Evolutionary conservation across 1,284 basidiomycete species (phyloP), one percentile per base, ranked within the genome.

Genomic region (Trametes sp.): DNA sequence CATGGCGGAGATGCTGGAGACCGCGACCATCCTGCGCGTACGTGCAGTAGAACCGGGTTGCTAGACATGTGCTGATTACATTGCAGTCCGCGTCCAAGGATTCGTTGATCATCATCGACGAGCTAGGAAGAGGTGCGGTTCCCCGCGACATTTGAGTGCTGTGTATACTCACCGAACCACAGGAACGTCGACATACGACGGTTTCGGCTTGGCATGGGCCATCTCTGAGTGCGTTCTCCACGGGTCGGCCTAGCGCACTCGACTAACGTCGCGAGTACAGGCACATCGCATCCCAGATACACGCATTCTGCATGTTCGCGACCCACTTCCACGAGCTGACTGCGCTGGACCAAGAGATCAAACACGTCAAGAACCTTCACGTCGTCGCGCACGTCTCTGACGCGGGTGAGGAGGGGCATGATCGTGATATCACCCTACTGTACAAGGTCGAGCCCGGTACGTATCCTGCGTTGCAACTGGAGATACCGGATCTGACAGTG

Each of bases 1-100:
- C 75, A 99, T 99, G 97, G 96, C 96, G 3, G 98, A 99, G 79
- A 99, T 99, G 98, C 83, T 97, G 13, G 95, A 97, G 77, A 99
- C 96, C 0, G 96, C 98, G 0, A 96, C 95, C 0, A 99, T 99
- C 71, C 84, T 99, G 50, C 87, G 93, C 72, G 94, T 95, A 57
- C 35, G 87, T 77, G 19, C 14, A 10, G 13, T 16, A 23, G 31
- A 26, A 11, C 16, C 33, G 19, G 4, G 2, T 5, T 6, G 11
- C 9, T 4, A 3, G 21, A 2, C 10, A 35, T 45, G 45, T 46
- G 23, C 21, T 13, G 4, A 16, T 29, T 23, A 21, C 19, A 4
- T 1, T 35, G 35, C 53, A 96, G 91, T 92, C 94, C 38, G 96
- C 98, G 2, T 94, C 95, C 0, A 88, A 89, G 68, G 90, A 99